phyloP scores from a whole-genome alignment of 352 stramenopile species.

The Blastocystis sp. region DNA sequence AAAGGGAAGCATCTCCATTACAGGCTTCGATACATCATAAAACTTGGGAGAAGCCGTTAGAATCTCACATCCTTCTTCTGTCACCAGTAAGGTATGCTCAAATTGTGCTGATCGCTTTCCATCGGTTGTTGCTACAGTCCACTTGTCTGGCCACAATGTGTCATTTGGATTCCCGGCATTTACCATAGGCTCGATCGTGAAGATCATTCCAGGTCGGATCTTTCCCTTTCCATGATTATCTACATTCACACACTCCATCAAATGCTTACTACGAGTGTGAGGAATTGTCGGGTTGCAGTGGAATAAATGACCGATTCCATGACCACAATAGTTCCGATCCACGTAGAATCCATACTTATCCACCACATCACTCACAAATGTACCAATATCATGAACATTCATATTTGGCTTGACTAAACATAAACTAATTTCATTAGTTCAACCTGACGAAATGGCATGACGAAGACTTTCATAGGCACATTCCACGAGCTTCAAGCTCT shows the following conservation, averaged over 20 bases:
- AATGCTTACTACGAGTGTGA: constrained; percentile 96
- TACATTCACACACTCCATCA: constrained; percentile 63
- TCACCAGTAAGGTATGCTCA: constrained; percentile 97
- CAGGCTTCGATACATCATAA: constrained; percentile 46
- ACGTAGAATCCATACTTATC: constrained; percentile 80
- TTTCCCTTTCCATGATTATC: constrained; percentile 71
- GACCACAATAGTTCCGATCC: constrained; percentile 92
- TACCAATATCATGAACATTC: constrained; percentile 88
- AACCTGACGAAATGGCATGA: constrained; percentile 37
- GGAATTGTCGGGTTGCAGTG: constrained; percentile 90
- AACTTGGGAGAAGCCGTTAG: constrained; percentile 76
- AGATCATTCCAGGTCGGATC: constrained; percentile 92
- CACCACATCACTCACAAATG: constrained; percentile 81
- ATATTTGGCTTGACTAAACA: constrained; percentile 84
- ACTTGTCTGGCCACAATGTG: constrained; percentile 91
- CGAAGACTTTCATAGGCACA: constrained; percentile 70
- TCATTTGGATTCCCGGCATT: constrained; percentile 81
- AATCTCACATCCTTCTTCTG: constrained; percentile 89
- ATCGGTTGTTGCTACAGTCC: constrained; percentile 89
- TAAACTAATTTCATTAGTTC: no score
- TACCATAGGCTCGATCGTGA: constrained; percentile 99
- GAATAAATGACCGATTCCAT: constrained; percentile 91
- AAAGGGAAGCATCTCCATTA: constrained; percentile 62
- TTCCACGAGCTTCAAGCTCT: constrained; percentile 81
- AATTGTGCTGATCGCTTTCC: constrained; percentile 88